Percentiles rank a stretch among this genome's conserved stretches.
phyloP scores from a whole-genome alignment of 2,329 filamentous ascomycete genomes.

The Trichophyton rubrum region DNA sequence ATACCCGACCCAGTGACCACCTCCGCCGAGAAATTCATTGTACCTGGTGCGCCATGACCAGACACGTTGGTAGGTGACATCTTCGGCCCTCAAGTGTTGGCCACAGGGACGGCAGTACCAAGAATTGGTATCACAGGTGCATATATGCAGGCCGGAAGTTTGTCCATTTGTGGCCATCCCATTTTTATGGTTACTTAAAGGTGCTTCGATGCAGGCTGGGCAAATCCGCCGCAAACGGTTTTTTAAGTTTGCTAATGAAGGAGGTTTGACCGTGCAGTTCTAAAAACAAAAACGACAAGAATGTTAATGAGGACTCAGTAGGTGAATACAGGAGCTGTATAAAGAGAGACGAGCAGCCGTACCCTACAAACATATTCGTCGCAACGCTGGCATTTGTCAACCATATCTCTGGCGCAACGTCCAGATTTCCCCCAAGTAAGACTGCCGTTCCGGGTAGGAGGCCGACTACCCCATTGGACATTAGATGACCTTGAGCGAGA shows the following conservation, averaged over 20 bases:
- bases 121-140: constrained; percentile 45
- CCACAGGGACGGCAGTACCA: constrained; percentile 85
- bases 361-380: constrained; percentile 69
- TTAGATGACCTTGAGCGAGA: not conserved
- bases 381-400: constrained; percentile 69
- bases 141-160: constrained; percentile 38
- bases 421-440: not conserved
- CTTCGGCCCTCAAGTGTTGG: constrained; percentile 47
- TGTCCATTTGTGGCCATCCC: constrained; percentile 2
- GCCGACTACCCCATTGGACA: not conserved
- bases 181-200: constrained; percentile 37
- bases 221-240: constrained; percentile 74
- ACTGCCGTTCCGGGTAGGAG: not conserved
- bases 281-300: constrained; percentile 27
- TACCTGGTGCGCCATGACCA: constrained; percentile 89
- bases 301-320: too few species aligned
- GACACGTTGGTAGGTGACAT: constrained; percentile 51
- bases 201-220: constrained; percentile 57
- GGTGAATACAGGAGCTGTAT: too few species aligned
- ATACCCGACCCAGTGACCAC: constrained; percentile 71
- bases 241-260: constrained; percentile 52
- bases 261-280: constrained; percentile 85
- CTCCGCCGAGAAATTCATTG: constrained; percentile 61
- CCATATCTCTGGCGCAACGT: constrained; percentile 72
- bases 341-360: constrained; percentile 21